Conservation (phyloP, 228 moss, liverwort and hornwort species). For the Sphagnum magellanicum region DNA sequence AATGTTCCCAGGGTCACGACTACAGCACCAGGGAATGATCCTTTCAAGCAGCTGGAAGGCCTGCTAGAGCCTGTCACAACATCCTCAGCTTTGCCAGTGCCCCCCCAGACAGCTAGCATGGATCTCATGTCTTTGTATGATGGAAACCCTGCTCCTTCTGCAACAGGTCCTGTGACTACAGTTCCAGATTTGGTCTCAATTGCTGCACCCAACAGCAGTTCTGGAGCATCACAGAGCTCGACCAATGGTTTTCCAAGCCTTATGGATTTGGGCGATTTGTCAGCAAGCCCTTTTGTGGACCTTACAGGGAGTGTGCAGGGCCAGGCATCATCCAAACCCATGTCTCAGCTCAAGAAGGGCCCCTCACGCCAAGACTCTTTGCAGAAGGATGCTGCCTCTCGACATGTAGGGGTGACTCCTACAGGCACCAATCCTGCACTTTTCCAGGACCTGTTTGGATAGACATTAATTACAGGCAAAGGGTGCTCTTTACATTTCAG, state of each 20-base stretch:
- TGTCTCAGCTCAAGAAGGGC: conserved; percentile 34
- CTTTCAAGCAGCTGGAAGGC: conserved; percentile 76
- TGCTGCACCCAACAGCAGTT: conserved; percentile 14
- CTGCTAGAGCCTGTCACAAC: conserved; percentile 42
- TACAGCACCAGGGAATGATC: conserved; percentile 47
- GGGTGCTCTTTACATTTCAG: too few species aligned
- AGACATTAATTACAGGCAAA: not conserved
- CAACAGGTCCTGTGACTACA: conserved; percentile 3
- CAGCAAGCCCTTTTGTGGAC: conserved; percentile 35
- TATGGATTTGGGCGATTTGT: conserved; percentile 36
- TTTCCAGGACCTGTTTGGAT: conserved; percentile 84
- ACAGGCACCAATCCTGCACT: conserved; percentile 61
- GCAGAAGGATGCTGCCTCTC: conserved; percentile 63
- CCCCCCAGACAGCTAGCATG: conserved; percentile 13
- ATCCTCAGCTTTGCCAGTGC: conserved; percentile 14
- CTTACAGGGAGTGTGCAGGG: conserved; percentile 23
- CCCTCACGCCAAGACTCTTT: conserved; percentile 58
- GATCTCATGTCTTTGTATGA: conserved; percentile 66
- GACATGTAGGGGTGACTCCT: conserved; percentile 78
- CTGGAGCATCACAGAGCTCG: conserved; percentile 6
- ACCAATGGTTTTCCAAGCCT: conserved; percentile 14
- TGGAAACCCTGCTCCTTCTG: conserved; percentile 10
- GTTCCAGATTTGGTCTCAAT: conserved; percentile 21
- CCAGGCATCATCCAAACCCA: conserved; percentile 12
- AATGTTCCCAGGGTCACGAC: conserved; percentile 11